Conservation (phyloP, 495 filamentous ascomycete genomes). For the Daldinia decipiens region DNA sequence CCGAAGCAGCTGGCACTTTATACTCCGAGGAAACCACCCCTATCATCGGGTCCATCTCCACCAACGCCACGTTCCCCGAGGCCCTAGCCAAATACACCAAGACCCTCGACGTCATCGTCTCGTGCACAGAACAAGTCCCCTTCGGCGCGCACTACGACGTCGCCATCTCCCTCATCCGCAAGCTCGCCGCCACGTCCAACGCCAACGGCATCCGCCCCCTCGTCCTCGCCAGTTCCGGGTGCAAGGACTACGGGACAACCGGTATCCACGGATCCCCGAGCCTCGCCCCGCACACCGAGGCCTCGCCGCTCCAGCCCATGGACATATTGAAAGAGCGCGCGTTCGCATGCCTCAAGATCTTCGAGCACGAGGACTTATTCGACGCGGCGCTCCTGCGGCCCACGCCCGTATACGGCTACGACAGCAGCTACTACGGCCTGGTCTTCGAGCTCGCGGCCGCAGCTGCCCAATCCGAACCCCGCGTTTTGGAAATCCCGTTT, state of each 20-base stretch:
- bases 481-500: conserved; percentile 40
- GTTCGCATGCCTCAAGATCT: conserved; percentile 34
- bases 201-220: conserved; percentile 45
- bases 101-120: conserved; percentile 52
- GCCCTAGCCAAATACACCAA: conserved; percentile 26
- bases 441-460: conserved; percentile 45
- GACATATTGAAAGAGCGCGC: conserved; percentile 30
- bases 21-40: conserved; percentile 50
- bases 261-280: conserved; percentile 41
- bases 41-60: conserved; percentile 49
- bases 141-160: conserved; percentile 50
- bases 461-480: conserved; percentile 21
- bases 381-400: conserved; percentile 53
- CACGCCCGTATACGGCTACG: conserved; percentile 54
- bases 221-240: conserved; percentile 54
- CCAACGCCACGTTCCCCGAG: conserved; percentile 30
- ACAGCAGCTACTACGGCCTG: conserved; percentile 52
- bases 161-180: conserved; percentile 38
- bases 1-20: conserved; percentile 36
- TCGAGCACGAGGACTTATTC: conserved; percentile 49
- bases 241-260: conserved; percentile 58
- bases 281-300: conserved; percentile 52
- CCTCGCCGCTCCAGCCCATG: conserved; percentile 45
- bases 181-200: conserved; percentile 31
- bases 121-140: conserved; percentile 50